These are phyloP conservation scores for Phoenix dactylifera DNA, from an alignment of 176 grass and related monocot species.

Conservation along the genomic window DNA sequence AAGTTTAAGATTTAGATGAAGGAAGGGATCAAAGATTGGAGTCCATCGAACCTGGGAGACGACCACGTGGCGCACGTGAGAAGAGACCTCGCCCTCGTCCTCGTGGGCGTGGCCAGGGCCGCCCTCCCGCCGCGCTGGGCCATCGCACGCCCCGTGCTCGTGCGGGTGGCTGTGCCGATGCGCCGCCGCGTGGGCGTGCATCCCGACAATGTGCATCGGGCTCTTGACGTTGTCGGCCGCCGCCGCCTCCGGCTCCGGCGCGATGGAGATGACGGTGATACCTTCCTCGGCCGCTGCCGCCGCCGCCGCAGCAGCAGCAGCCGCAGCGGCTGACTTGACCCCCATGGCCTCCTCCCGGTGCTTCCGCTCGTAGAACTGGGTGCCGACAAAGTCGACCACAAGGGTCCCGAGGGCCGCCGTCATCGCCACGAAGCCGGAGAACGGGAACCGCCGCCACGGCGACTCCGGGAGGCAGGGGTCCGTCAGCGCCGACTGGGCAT, in stretches of 20 bases:
- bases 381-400: conserved; percentile 58
- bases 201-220: conserved; percentile 8
- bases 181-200: conserved; percentile 22
- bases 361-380: conserved; percentile 56
- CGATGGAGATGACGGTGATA: conserved; percentile 15
- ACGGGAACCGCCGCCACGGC: conserved; percentile 67
- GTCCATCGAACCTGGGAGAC: conserved; percentile 41
- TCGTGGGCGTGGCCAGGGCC: conserved; percentile 17
- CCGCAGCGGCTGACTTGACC: neutral
- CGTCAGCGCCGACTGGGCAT: conserved; percentile 39
- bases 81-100: conserved; percentile 22
- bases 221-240: neutral
- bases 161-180: conserved; percentile 28
- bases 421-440: conserved; percentile 88
- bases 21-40: neutral
- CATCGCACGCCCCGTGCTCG: conserved; percentile 3
- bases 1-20: neutral
- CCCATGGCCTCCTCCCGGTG: neutral
- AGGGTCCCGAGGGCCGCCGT: conserved; percentile 70
- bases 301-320: neutral
- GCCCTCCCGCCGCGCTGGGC: neutral
- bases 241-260: neutral
- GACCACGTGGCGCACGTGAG: conserved; percentile 49
- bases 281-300: conserved; percentile 25
- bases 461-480: conserved; percentile 44